Evolutionary conservation across 495 filamentous ascomycete genomes (phyloP), one percentile per base, ranked within the genome.

Genomic region (Aspergillus sclerotioniger): DNA sequence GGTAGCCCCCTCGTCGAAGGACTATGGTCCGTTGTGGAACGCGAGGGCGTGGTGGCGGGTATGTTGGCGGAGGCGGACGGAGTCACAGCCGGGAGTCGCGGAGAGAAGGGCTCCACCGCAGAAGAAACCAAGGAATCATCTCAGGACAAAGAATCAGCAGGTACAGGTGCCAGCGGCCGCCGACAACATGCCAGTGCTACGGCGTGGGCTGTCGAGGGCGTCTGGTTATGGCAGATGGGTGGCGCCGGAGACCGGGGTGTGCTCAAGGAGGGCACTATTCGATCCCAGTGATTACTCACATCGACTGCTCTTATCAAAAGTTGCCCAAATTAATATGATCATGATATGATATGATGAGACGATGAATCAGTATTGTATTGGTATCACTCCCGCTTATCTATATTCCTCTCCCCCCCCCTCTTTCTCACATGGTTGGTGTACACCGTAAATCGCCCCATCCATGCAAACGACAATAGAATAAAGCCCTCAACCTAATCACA

Each of bases 141-240:
- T 8, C 20, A 49, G 3, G 20, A 25, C 8, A 3, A 49, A 13
- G 44, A 47, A 17, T 49, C 46, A 25, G 47, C 5, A 7, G 46
- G 21, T 0, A 50, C 39, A 17, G 51, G 35, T 10, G 15, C 12
- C 17, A 41, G 46, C 17, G 56, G 71, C n/a, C 63, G 75, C 62
- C 73, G 76, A 9, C 77, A 77, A 21, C 78, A 88, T 77, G 71
- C 80, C 47, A 85, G 88, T 65, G 86, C 87, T 19, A 83, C 84
- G 62, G 85, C 86, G 2, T 94, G 90, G 82, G 94, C 94, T 35
- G 84, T 86, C 17, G 94, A 98, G 72, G 92, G 92, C 28, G 75
- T 96, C 31, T 97, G 94, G 93, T 67, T 96, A 44, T 94, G 89
- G 82, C 84, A 90, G 76, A 90, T 87, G 74, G 90, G 91, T 0